Percentiles rank a stretch among this genome's conserved stretches.
Conservation (phyloP, 2,329 filamentous ascomycete genomes). For the Fusarium chlamydosporum region DNA sequence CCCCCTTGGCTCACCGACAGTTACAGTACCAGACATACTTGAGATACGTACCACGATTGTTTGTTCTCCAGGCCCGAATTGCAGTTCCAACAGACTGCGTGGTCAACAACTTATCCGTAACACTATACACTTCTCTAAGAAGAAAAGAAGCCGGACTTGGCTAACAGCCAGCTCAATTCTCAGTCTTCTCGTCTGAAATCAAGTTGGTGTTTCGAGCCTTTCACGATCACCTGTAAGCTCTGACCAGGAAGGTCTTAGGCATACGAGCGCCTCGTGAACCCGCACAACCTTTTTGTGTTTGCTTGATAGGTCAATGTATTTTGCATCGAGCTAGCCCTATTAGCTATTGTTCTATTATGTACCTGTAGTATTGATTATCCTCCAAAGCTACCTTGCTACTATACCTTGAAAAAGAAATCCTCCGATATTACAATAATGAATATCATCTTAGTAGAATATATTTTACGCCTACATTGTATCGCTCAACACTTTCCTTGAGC, state of each 20-base stretch:
- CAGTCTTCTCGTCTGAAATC: background rate
- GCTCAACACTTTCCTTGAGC: background rate
- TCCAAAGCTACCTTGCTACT: background rate
- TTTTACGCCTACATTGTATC: background rate
- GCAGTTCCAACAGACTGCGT: too few relatives aligned
- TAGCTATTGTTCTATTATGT: background rate
- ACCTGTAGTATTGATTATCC: background rate
- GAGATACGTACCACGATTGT: background rate
- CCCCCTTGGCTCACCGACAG: constrained; percentile 46
- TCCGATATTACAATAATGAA: background rate
- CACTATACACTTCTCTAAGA: background rate
- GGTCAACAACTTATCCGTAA: too few relatives aligned
- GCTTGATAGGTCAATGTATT: background rate
- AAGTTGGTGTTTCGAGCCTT: background rate
- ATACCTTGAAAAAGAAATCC: background rate
- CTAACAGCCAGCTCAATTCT: background rate
- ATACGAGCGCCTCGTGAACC: background rate
- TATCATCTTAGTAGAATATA: too few relatives aligned
- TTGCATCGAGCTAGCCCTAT: background rate
- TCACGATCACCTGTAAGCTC: background rate
- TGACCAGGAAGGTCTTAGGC: background rate
- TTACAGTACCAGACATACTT: constrained; percentile 10
- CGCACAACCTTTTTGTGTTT: background rate
- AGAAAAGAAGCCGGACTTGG: background rate
- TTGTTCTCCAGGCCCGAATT: too few relatives aligned